Evolutionary conservation across 352 stramenopile genomes (phyloP).

Genomic region (Pythium folliculosum): DNA sequence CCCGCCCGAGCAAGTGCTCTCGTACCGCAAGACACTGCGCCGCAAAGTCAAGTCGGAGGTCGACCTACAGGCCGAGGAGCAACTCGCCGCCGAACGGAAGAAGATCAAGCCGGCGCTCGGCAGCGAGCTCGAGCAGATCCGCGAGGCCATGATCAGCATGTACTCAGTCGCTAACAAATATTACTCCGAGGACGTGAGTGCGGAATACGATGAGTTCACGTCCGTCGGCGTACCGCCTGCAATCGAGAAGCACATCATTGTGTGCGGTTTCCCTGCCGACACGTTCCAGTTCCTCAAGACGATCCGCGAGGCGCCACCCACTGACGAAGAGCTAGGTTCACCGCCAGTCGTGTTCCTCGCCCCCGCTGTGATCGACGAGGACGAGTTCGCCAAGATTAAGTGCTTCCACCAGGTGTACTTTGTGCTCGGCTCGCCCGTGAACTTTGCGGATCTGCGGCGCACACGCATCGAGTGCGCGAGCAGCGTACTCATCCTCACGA

Average conservation of each 20-base stretch:
- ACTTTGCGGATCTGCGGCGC: constrained; percentile 70
- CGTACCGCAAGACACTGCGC: constrained; percentile 70
- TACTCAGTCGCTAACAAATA: constrained; percentile 44
- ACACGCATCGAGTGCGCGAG: constrained; percentile 60
- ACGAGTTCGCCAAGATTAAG: constrained; percentile 54
- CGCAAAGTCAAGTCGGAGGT: constrained; percentile 54
- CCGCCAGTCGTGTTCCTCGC: constrained; percentile 64
- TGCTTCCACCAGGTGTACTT: constrained; percentile 68
- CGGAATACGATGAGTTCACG: constrained; percentile 61
- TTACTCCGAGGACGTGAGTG: constrained; percentile 22
- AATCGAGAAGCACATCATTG: constrained; percentile 62
- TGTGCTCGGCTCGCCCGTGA: constrained; percentile 68
- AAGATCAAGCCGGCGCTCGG: constrained; percentile 64
- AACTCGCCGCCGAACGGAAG: constrained; percentile 35
- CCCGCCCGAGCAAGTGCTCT: constrained; percentile 70
- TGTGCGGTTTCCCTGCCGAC: constrained; percentile 66
- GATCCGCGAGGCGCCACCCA: constrained; percentile 54
- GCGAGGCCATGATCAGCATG: constrained; percentile 54
- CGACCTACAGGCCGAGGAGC: constrained; percentile 31
- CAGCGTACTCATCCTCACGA: constrained; percentile 68
- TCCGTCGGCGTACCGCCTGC: constrained; percentile 38
- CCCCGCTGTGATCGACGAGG: constrained; percentile 46
- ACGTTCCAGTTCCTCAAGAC: constrained; percentile 74
- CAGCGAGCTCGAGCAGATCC: constrained; percentile 60
- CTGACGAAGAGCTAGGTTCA: constrained; percentile 40